Base-by-base conservation (phyloP, 148 eudicot genomes). In the Vaccinium corymbosum region DNA sequence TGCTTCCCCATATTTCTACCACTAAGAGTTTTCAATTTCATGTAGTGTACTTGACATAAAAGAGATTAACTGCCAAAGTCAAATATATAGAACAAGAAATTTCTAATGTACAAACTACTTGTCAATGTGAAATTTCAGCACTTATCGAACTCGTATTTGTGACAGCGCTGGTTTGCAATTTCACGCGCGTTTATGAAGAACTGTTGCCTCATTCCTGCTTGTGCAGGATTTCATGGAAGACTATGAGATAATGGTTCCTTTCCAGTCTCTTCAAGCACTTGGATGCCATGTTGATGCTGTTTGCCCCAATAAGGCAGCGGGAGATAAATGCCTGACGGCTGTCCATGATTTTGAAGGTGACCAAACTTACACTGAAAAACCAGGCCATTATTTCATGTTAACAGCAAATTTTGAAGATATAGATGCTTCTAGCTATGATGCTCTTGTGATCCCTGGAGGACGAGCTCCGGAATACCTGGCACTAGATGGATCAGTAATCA, bases 291-390 rank as follows among this genome's bases (percentile, higher is more conserved):
- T 94, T 68, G 98, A 97, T 83, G 95, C 99, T 14, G 93, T 97
- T 76, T 97, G 99, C 82, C 99, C 99, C 32, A 90, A 90, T 81
- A 97, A 97, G 89, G 87, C 78, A 51, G 87, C 92, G 13, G 99
- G 99, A 25, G 95, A 93, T 73, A 87, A 59, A 35, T 97, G 99
- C 76, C 86, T 93, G 56, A 97, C 99, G 3, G 99, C 98, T 72
- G 92, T 97, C 85, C 99, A 97, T 85, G 98, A 97, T 83, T 97
- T 97, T 83, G 98, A 97, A 90, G 99, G 99, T 76, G 99, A 97
- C 87, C 99, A 97, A 72, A 97, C 99, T 6, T 97, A 97, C 85
- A 94, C 94, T 83, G 99, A 97, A 84, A 97, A 97, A 88, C 97
- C 95, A 50, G 99, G 99, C 46, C 98, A 94, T 89, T 87, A 92